Percentiles rank a stretch among this genome's conserved stretches.
Evolutionary conservation across 768 basidiomycete species (phyloP).

Genomic region (Sporobolomyces phaffii): DNA sequence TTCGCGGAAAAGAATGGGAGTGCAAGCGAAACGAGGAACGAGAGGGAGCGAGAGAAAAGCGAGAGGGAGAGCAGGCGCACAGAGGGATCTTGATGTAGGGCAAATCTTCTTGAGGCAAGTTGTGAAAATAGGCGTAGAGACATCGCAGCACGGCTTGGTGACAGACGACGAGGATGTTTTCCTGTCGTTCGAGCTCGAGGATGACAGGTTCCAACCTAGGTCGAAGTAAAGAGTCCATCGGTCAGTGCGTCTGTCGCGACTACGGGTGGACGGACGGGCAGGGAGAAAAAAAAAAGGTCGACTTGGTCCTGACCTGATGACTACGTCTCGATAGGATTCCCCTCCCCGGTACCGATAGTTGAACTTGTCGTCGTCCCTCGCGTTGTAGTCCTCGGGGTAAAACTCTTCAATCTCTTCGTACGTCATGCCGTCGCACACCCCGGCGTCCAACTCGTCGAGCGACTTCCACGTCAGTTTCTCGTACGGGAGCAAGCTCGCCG

Average conservation of each 20-base stretch:
- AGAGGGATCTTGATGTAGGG: conserved; percentile 94
- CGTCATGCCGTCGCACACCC: conserved; percentile 99
- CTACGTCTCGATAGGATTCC: conserved; percentile 94
- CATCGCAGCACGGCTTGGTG: conserved; percentile 63
- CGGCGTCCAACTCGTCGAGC: conserved; percentile 94
- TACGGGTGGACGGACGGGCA: too few species aligned
- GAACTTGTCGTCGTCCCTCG: conserved; percentile 98
- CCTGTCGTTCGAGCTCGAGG: conserved; percentile 97
- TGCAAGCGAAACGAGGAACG: too few species aligned
- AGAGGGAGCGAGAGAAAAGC: too few species aligned
- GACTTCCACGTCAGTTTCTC: conserved; percentile 97
- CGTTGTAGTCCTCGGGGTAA: conserved; percentile 97
- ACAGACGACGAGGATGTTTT: conserved; percentile 92
- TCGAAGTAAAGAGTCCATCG: conserved; percentile 38
- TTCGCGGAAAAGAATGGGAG: too few species aligned
- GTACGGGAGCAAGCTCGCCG: conserved; percentile 72
- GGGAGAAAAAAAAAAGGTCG: not conserved
- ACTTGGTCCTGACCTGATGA: conserved; percentile 28
- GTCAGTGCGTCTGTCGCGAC: not conserved
- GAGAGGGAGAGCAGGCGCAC: not conserved
- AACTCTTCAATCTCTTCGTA: conserved; percentile 96
- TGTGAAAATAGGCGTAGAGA: conserved; percentile 88
- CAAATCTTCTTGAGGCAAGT: conserved; percentile 81
- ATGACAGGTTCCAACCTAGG: conserved; percentile 94
- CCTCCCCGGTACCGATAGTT: conserved; percentile 95